phyloP scores from a whole-genome alignment of 495 filamentous ascomycete species.

The Aspergillus nanangensis region DNA sequence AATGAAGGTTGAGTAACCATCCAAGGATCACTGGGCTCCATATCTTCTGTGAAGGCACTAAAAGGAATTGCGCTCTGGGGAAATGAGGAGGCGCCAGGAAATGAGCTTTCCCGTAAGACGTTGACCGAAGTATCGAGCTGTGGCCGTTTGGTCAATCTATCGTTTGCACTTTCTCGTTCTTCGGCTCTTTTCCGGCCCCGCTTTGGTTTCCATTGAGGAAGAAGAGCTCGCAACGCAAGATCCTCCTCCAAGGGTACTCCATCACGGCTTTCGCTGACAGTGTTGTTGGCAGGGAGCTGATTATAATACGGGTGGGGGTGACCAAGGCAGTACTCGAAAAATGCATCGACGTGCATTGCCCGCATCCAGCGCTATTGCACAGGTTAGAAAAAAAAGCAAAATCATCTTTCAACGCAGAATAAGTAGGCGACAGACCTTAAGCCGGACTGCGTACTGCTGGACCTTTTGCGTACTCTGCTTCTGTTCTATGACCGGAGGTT shows the following conservation, averaged over 20 bases:
- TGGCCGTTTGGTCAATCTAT: conserved; percentile 56
- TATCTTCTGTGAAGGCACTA: conserved; percentile 55
- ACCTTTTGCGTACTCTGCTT: conserved; percentile 95
- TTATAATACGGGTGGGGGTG: conserved; percentile 81
- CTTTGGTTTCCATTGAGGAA: conserved; percentile 87
- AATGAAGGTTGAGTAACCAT: conserved; percentile 42
- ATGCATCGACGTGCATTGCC: conserved; percentile 95
- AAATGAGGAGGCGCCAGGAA: conserved; percentile 46
- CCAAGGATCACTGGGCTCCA: conserved; percentile 50
- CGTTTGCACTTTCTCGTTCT: conserved; percentile 58
- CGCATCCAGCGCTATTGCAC: conserved; percentile 84
- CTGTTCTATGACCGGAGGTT: conserved; percentile 77
- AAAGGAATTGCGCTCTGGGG: conserved; percentile 59
- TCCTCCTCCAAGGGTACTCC: conserved; percentile 90
- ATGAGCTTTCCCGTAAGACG: conserved; percentile 50
- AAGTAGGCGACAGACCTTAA: conserved; percentile 61
- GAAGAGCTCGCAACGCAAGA: conserved; percentile 79
- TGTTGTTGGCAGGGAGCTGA: conserved; percentile 62
- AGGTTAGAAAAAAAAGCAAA: conserved; percentile 6
- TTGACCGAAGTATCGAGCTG: conserved; percentile 64
- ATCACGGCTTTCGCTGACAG: conserved; percentile 67
- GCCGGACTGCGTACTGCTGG: conserved; percentile 90
- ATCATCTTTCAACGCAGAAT: background rate
- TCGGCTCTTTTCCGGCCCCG: conserved; percentile 81
- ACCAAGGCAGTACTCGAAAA: conserved; percentile 85